Percentiles rank a stretch among this genome's conserved stretches.
These are phyloP conservation scores for Lecanicillium sp. DNA, from an alignment of 2,329 filamentous ascomycete species.

Conservation along the genomic window DNA sequence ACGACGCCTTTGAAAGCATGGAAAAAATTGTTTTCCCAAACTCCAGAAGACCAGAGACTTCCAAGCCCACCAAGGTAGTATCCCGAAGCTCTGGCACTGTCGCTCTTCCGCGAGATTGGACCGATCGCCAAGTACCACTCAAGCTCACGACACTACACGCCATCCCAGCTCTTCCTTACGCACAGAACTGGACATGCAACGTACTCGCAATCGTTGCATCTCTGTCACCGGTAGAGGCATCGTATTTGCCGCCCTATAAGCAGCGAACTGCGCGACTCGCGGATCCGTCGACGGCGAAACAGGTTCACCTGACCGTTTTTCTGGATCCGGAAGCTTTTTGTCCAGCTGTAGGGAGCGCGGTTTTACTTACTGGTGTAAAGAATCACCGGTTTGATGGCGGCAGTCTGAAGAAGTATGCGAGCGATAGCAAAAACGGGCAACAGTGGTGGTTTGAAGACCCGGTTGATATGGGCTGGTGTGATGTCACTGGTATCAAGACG, in stretches of 20 bases:
- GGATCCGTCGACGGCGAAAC: conserved; percentile 47
- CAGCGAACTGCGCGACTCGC: conserved; percentile 47
- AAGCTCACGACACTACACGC: conserved; percentile 46
- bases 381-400: conserved; percentile 50
- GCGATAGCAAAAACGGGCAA: conserved; percentile 27
- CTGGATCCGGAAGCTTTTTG: conserved; percentile 44
- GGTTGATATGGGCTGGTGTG: conserved; percentile 42
- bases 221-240: conserved; percentile 43
- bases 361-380: conserved; percentile 50
- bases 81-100: conserved; percentile 21
- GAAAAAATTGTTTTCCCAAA: conserved; percentile 30
- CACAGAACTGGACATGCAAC: conserved; percentile 54
- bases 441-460: conserved; percentile 50
- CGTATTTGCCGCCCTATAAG: conserved; percentile 41
- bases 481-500: conserved; percentile 36
- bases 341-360: conserved; percentile 41
- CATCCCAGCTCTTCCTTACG: conserved; percentile 48
- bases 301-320: conserved; percentile 48
- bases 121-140: conserved; percentile 36
- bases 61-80: conserved; percentile 6
- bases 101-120: conserved; percentile 35
- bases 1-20: conserved; percentile 33
- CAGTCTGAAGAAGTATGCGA: conserved; percentile 39
- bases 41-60: conserved; percentile 16
- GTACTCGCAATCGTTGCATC: conserved; percentile 45